Conservation (phyloP, 768 basidiomycete genomes). For the Suillus discolor region DNA sequence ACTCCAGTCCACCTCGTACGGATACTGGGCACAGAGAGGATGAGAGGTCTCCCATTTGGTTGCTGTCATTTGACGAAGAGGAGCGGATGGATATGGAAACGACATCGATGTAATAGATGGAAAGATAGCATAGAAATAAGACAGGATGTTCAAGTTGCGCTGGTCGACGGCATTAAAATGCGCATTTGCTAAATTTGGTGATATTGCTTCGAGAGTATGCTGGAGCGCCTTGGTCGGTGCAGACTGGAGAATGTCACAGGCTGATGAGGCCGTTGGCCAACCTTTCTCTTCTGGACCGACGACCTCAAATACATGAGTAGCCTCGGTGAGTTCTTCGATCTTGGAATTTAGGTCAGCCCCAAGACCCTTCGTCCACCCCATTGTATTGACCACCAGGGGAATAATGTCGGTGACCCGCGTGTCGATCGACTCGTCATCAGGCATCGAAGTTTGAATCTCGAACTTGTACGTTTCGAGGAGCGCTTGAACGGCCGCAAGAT, state of each 20-base stretch:
- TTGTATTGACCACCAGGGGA: slow-evolving; percentile 91
- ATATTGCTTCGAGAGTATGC: slow-evolving; percentile 44
- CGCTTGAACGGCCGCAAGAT: slow-evolving; percentile 67
- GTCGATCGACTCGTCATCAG: slow-evolving; percentile 32
- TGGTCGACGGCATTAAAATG: slow-evolving; percentile 60
- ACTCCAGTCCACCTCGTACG: slow-evolving; percentile 69
- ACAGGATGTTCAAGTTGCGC: slow-evolving; percentile 68
- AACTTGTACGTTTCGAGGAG: slow-evolving; percentile 68
- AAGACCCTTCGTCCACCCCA: slow-evolving; percentile 96
- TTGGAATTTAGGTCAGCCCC: slow-evolving; percentile 76
- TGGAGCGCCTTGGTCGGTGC: not conserved
- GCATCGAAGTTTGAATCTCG: slow-evolving; percentile 54
- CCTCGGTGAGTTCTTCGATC: slow-evolving; percentile 67
- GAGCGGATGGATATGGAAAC: slow-evolving; percentile 20
- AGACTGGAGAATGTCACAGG: slow-evolving; percentile 9
- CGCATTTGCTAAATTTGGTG: slow-evolving; percentile 31
- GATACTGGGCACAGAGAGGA: slow-evolving; percentile 68
- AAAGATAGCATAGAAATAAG: slow-evolving; percentile 69
- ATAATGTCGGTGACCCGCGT: slow-evolving; percentile 55
- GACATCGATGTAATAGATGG: slow-evolving; percentile 21
- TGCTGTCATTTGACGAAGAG: slow-evolving; percentile 40
- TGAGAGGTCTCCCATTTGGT: slow-evolving; percentile 63
- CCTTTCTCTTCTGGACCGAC: slow-evolving; percentile 24
- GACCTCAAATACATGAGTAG: slow-evolving; percentile 39
- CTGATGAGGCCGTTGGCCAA: slow-evolving; percentile 19